Percentiles rank a stretch among this genome's conserved stretches.
Conservation (phyloP, 495 filamentous ascomycete genomes). For the Parathielavia hyrcaniae region DNA sequence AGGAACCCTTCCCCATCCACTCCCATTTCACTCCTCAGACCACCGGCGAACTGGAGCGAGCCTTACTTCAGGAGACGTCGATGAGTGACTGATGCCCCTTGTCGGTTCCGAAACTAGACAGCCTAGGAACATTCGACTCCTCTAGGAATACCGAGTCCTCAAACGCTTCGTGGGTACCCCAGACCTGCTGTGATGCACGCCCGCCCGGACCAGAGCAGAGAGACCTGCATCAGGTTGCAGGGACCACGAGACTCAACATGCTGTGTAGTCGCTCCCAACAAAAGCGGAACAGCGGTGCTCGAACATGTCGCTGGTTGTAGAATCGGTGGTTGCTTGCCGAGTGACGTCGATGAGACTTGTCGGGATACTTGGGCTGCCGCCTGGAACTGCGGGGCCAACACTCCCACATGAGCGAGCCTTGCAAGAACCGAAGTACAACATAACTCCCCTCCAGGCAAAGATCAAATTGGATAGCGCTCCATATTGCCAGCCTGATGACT, state of each 20-base stretch:
- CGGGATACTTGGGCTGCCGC: neutral
- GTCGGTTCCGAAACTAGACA: neutral
- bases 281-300: neutral
- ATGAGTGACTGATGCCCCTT: too few species aligned
- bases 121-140: neutral
- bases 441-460: too few species aligned
- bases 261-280: neutral
- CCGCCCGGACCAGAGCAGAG: neutral
- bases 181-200: neutral
- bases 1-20: too few species aligned
- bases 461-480: too few species aligned
- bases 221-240: too few species aligned
- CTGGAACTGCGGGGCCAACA: neutral
- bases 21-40: too few species aligned
- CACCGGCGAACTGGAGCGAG: too few species aligned
- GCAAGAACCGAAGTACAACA: too few species aligned
- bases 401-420: neutral
- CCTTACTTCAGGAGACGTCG: too few species aligned
- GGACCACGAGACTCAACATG: neutral
- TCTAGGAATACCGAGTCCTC: neutral
- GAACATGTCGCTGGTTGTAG: neutral
- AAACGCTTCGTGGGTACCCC: neutral
- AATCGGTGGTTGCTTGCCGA: neutral
- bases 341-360: neutral
- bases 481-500: too few species aligned